Base-by-base conservation (phyloP, 1,284 basidiomycete genomes). In the Sanghuangporus baumii region DNA sequence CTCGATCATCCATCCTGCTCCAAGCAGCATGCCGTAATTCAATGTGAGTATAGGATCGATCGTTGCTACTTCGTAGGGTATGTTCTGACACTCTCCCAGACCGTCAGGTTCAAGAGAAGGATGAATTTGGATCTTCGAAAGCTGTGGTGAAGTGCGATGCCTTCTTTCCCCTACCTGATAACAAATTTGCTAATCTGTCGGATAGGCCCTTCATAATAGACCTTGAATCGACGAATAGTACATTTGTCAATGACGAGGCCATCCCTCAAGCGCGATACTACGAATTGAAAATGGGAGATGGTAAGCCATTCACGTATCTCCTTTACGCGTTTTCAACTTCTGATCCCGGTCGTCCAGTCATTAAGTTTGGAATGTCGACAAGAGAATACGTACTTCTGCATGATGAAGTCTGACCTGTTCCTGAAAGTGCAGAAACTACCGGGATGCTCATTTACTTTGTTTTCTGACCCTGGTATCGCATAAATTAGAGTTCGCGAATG, bases 21-120 rank as follows among this genome's bases (percentile, higher is more conserved):
- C 0, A 99, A 99, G 73, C 97, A 99, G 73, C 97, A 99, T 71
- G 96, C 96, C 23, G 97, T 89, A 3, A 89, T 99, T 43, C 97
- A 99, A 76, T 95, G 91, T 89, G 70, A 41, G 85, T 73, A 20
- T 57, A 1, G 14, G 14, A 54, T 18, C 36, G 40, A 14, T 38
- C 40, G 7, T 41, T 2, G 6, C 2, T n/a, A 46, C 43, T 7
- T 8, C 37, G 6, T 26, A 59, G 5, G n/a, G 8, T 47, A 16
- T 20, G 9, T 8, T 38, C 12, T 18, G 46, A 37, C n/a, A n/a
- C 12, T 6, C 18, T 59, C 16, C 5, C 66, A 91, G 88, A 88
- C 77, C 90, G 96, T 23, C 88, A 90, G 70, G 82, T 96, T 2
- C 85, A 85, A 66, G 87, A 91, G 69, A 91, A 89, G 70, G 92